Conservation (phyloP, 2,329 filamentous ascomycete genomes). For the Aspergillus sp. region DNA sequence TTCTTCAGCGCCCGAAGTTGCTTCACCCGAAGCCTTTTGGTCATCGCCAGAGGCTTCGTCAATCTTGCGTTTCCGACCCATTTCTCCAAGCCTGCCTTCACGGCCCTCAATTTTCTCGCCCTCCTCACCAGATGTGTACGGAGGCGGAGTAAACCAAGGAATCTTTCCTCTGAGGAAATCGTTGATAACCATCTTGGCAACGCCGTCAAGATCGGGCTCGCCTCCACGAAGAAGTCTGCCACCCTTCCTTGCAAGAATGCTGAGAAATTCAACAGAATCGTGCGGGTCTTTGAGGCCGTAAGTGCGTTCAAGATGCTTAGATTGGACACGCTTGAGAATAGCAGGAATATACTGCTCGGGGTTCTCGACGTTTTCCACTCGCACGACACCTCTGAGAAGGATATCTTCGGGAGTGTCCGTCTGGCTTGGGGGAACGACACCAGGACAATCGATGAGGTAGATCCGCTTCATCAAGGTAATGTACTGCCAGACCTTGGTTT, state of each 20-base stretch:
- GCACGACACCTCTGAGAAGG: slow-evolving; percentile 83
- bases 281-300: slow-evolving; percentile 83
- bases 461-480: slow-evolving; percentile 94
- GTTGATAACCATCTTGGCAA: slow-evolving; percentile 95
- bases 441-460: slow-evolving; percentile 93
- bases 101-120: slow-evolving; percentile 64
- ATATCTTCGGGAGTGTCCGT: slow-evolving; percentile 84
- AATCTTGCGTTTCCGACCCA: slow-evolving; percentile 74
- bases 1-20: slow-evolving; percentile 33
- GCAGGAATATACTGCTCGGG: slow-evolving; percentile 93
- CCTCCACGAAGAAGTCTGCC: slow-evolving; percentile 85
- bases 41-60: slow-evolving; percentile 49
- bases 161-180: slow-evolving; percentile 95
- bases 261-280: slow-evolving; percentile 78
- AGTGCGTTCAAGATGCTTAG: slow-evolving; percentile 85
- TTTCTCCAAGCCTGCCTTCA: slow-evolving; percentile 79
- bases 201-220: slow-evolving; percentile 92
- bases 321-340: slow-evolving; percentile 76
- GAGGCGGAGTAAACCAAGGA: slow-evolving; percentile 90
- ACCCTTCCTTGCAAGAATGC: slow-evolving; percentile 80
- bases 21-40: slow-evolving; percentile 31
- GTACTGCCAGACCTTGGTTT: slow-evolving; percentile 98
- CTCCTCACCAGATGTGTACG: slow-evolving; percentile 54
- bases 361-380: slow-evolving; percentile 94
- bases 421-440: slow-evolving; percentile 87